Conservation (phyloP, 2,329 filamentous ascomycete genomes). For the Hymenotorrendiella dingleyae region DNA sequence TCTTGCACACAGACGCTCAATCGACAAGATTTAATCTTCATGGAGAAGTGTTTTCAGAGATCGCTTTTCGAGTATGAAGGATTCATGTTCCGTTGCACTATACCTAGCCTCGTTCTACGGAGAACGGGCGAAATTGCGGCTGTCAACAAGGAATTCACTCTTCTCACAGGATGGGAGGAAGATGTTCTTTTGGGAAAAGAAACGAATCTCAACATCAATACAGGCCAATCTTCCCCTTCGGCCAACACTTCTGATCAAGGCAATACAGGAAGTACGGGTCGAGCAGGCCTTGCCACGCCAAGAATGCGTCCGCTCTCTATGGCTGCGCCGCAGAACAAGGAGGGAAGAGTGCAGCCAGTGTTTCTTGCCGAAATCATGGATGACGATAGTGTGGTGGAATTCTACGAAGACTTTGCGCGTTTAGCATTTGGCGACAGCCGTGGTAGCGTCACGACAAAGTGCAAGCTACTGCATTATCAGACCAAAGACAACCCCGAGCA, state of each 20-base stretch:
- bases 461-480: slow-evolving; percentile 85
- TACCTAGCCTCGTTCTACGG: slow-evolving; percentile 85
- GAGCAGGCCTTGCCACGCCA: slow-evolving; percentile 45
- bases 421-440: slow-evolving; percentile 88
- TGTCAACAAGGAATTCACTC: slow-evolving; percentile 94
- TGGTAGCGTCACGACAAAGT: slow-evolving; percentile 75
- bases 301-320: slow-evolving; percentile 40
- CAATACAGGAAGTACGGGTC: slow-evolving; percentile 31
- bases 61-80: slow-evolving; percentile 91
- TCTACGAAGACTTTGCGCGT: slow-evolving; percentile 92
- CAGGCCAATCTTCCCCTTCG: slow-evolving; percentile 39
- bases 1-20: slow-evolving; percentile 86
- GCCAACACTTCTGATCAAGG: slow-evolving; percentile 36
- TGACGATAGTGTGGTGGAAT: slow-evolving; percentile 86
- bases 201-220: slow-evolving; percentile 80
- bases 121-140: slow-evolving; percentile 92
- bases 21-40: slow-evolving; percentile 85
- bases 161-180: slow-evolving; percentile 89
- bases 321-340: slow-evolving; percentile 32
- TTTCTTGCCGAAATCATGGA: slow-evolving; percentile 91
- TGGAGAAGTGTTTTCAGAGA: slow-evolving; percentile 95
- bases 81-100: slow-evolving; percentile 81
- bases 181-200: slow-evolving; percentile 83
- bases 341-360: slow-evolving; percentile 64
- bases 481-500: slow-evolving; percentile 51